phyloP scores from a whole-genome alignment of 2,329 filamentous ascomycete species.

The Penicillium hordei region DNA sequence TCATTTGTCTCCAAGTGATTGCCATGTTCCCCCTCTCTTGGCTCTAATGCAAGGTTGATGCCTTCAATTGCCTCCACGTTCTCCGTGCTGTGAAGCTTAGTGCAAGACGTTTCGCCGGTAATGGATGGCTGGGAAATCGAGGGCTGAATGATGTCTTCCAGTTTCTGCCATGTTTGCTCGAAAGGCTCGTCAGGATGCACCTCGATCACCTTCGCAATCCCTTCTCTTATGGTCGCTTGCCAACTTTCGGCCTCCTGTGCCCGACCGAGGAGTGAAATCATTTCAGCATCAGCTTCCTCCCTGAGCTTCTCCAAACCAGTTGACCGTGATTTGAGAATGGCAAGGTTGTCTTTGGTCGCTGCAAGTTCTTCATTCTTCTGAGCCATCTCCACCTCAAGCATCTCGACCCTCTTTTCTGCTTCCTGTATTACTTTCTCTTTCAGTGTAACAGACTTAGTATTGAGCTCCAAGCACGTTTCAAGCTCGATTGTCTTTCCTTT shows the following conservation, averaged over 20 bases:
- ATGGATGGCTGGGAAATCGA: background rate
- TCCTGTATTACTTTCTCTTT: slow-evolving; percentile 6
- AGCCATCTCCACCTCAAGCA: slow-evolving; percentile 15
- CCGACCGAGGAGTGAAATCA: slow-evolving; percentile 24
- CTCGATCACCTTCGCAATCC: slow-evolving; percentile 19
- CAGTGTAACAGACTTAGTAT: slow-evolving; percentile 5
- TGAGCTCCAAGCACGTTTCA: slow-evolving; percentile 16
- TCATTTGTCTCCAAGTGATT: background rate
- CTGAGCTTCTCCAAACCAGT: slow-evolving; percentile 22
- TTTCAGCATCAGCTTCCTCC: slow-evolving; percentile 25
- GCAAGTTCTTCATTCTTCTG: slow-evolving; percentile 34
- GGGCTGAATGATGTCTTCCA: slow-evolving; percentile 20
- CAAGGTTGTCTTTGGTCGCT: slow-evolving; percentile 13
- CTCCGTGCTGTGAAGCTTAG: background rate
- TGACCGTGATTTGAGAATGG: slow-evolving; percentile 13
- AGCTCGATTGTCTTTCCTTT: slow-evolving; percentile 23
- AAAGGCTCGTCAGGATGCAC: slow-evolving; percentile 19
- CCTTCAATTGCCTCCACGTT: background rate
- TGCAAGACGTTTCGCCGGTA: background rate
- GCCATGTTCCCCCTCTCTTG: background rate
- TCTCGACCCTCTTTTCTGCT: slow-evolving; percentile 15
- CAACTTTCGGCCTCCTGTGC: slow-evolving; percentile 29
- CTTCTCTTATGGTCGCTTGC: slow-evolving; percentile 23
- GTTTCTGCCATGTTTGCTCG: slow-evolving; percentile 18
- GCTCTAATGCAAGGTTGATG: background rate